These are phyloP conservation scores for Dendrobium chrysotoxum DNA, from an alignment of 106 monocot genomes.

Conservation along the genomic window DNA sequence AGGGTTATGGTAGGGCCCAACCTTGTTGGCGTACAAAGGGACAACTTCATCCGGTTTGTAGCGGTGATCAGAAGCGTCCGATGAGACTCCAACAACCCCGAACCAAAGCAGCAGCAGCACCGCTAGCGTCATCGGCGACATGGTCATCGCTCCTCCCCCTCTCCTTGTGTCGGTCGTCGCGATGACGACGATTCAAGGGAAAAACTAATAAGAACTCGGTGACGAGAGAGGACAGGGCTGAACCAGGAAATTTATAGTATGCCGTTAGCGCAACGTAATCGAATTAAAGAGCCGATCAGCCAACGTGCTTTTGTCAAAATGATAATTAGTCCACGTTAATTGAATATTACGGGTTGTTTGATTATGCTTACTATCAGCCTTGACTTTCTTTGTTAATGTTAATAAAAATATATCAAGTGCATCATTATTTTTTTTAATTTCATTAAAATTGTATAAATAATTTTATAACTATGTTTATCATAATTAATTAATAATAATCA, in stretches of 20 bases:
- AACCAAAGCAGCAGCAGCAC: neutral
- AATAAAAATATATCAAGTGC: no score
- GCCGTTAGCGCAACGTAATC: neutral
- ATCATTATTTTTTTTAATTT: no score
- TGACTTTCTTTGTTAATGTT: no score
- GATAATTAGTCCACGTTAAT: no score
- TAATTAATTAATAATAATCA: no score
- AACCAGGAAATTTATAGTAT: neutral
- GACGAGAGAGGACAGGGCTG: neutral
- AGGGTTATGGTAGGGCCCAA: constrained; percentile 69
- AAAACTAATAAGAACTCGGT: neutral
- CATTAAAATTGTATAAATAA: no score
- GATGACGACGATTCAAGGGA: neutral
- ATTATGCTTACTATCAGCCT: no score
- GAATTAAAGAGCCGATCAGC: neutral
- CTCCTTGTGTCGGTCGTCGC: neutral
- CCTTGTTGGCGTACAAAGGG: constrained; percentile 64
- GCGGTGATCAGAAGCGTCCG: constrained; percentile 55
- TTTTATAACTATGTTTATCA: no score
- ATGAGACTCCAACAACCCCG: constrained; percentile 6
- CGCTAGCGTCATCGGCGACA: neutral
- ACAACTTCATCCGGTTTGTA: constrained; percentile 46
- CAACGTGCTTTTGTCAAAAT: no score
- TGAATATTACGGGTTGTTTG: no score
- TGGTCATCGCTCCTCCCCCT: neutral